phyloP scores from a whole-genome alignment of 176 grass and related monocot genomes.

The Zizania latifolia region DNA sequence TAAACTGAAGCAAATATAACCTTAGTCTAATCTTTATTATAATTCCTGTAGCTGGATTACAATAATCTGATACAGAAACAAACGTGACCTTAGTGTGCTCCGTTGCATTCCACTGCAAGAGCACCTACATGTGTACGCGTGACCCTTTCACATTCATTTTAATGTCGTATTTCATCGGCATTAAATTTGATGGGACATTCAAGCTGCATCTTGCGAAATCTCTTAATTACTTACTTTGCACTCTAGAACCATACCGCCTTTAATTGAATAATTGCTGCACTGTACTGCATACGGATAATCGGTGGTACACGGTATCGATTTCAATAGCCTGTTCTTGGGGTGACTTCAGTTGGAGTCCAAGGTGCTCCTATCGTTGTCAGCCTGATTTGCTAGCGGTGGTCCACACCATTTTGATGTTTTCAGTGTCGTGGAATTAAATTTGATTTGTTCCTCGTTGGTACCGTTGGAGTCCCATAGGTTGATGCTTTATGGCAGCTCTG shows the following conservation, averaged over 20 bases:
- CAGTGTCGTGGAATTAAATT: constrained; percentile 17
- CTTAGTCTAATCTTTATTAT: too few species aligned
- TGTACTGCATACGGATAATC: not conserved
- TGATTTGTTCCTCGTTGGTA: not conserved
- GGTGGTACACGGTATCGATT: not conserved
- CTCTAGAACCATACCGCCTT: not conserved
- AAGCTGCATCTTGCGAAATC: not conserved
- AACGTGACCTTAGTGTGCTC: too few species aligned
- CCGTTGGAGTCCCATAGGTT: not conserved
- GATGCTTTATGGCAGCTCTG: not conserved
- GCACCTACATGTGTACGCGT: not conserved
- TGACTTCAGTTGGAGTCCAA: not conserved
- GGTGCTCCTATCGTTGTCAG: not conserved
- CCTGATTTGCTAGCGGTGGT: constrained; percentile 18
- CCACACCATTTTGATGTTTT: not conserved
- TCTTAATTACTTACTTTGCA: not conserved
- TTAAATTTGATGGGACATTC: constrained; percentile 37
- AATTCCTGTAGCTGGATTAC: too few species aligned
- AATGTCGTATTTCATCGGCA: not conserved
- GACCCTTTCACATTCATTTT: constrained; percentile 30
- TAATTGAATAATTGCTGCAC: not conserved
- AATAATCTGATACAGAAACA: too few species aligned
- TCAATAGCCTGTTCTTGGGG: constrained; percentile 20
- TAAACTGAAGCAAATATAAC: too few species aligned
- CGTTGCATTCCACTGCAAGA: constrained; percentile 3